These are phyloP conservation scores for Scytalidium lignicola DNA, from an alignment of 2,329 filamentous ascomycete genomes.

Conservation along the genomic window DNA sequence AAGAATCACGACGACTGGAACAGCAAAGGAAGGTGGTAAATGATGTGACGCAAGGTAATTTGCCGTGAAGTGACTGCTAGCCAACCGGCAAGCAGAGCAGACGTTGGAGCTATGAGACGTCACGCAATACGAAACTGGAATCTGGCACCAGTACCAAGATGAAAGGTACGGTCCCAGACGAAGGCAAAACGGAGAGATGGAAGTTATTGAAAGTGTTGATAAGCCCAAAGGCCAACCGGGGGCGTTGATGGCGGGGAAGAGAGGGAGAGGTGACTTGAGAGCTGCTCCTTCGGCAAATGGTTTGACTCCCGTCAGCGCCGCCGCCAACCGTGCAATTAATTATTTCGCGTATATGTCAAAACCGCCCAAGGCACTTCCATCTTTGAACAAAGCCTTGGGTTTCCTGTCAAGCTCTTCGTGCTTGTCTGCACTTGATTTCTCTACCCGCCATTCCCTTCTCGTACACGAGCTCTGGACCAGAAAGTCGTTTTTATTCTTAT, in stretches of 20 bases:
- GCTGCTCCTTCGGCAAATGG: not conserved
- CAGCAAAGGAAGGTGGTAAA: not conserved
- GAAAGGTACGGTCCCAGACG: not conserved
- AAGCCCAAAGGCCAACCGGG: not conserved
- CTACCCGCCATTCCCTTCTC: not conserved
- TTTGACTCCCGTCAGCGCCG: not conserved
- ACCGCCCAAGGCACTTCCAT: not conserved
- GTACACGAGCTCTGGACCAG: not conserved
- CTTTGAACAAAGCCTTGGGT: not conserved
- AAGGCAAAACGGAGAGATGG: not conserved
- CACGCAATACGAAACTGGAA: not conserved
- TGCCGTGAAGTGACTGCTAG: too few relatives aligned
- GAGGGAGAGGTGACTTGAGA: conserved; percentile 1
- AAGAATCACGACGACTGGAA: not conserved
- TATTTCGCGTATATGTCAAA: not conserved
- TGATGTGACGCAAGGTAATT: not conserved
- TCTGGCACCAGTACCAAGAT: not conserved
- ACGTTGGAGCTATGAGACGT: not conserved
- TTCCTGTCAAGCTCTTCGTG: not conserved
- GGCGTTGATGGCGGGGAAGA: conserved; percentile 1
- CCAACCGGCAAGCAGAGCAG: not conserved
- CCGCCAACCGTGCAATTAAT: not conserved
- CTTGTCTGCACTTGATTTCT: not conserved
- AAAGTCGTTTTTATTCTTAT: not conserved
- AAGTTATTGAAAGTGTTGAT: not conserved